phyloP scores from a whole-genome alignment of 441 rosid species.

The Cnidoscolus chayamansa region DNA sequence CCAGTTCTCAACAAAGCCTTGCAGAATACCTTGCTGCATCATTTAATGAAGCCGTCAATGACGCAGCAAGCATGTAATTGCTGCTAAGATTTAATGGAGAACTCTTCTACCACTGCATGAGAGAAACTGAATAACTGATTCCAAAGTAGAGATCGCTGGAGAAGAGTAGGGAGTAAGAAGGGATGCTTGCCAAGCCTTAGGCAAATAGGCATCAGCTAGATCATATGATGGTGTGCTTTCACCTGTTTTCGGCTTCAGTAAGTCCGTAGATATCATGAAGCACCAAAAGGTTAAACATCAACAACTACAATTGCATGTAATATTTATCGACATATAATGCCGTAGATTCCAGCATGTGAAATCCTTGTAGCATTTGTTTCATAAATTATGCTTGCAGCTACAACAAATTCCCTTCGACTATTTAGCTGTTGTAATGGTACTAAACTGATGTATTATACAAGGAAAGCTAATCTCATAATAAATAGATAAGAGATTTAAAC shows the following conservation, averaged over 20 bases:
- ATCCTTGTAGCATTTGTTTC: neutral
- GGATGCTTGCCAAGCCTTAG: neutral
- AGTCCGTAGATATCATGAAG: neutral
- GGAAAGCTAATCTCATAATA: too few relatives aligned
- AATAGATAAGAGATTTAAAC: too few relatives aligned
- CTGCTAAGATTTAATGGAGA: neutral
- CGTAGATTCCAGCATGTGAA: neutral
- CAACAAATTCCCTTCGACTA: neutral
- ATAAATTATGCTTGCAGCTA: neutral
- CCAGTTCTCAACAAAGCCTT: slow-evolving; percentile 52
- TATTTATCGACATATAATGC: neutral
- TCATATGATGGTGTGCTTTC: neutral
- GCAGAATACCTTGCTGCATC: slow-evolving; percentile 81
- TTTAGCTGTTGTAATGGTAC: neutral
- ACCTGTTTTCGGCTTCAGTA: neutral
- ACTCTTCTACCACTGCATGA: neutral
- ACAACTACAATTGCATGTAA: neutral
- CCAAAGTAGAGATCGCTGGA: neutral
- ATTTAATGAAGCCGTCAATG: slow-evolving; percentile 50
- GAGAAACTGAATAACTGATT: neutral
- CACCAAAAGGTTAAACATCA: neutral
- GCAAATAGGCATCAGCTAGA: neutral
- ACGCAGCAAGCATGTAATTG: slow-evolving; percentile 33
- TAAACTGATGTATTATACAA: too few relatives aligned
- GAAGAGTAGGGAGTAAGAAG: neutral